phyloP scores from a whole-genome alignment of 306 rosid species.

The Casuarina equisetifolia region DNA sequence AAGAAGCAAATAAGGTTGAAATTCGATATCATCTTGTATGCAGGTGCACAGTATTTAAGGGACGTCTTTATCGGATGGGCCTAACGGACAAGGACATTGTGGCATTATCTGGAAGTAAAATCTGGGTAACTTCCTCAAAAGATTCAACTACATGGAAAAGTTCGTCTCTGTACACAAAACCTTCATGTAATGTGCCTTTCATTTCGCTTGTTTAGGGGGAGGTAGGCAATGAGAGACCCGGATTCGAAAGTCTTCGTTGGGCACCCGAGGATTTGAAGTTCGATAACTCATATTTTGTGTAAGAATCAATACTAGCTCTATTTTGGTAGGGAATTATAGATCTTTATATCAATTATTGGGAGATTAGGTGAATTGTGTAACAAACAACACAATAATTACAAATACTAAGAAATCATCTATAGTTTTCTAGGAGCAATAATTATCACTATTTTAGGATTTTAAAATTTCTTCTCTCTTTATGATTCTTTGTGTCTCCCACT shows the following conservation, averaged over 20 bases:
- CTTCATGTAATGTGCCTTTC: conserved; percentile 7
- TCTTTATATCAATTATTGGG: no score
- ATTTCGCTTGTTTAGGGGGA: conserved; percentile 51
- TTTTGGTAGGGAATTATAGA: background rate
- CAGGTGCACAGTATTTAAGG: conserved; percentile 77
- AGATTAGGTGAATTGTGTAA: no score
- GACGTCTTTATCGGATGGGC: conserved; percentile 66
- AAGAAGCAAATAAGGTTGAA: no score
- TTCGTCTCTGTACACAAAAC: background rate
- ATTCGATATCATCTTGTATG: no score
- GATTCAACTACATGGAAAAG: conserved; percentile 3
- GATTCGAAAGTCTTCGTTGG: conserved; percentile 73
- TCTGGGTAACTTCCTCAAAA: conserved; percentile 51
- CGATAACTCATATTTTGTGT: conserved; percentile 85
- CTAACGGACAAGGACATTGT: conserved; percentile 75
- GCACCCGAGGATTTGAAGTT: conserved; percentile 66
- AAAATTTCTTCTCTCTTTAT: no score
- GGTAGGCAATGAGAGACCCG: conserved; percentile 75
- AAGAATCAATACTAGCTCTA: conserved; percentile 23
- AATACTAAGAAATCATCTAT: no score
- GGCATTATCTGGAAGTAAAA: conserved; percentile 88
- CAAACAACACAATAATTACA: no score
- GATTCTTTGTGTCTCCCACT: no score
- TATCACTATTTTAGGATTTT: no score
- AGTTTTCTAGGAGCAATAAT: no score